Evolutionary conservation across 768 basidiomycete species (phyloP), one percentile per base, ranked within the genome.

Genomic region (Naganishia vishniacii): DNA sequence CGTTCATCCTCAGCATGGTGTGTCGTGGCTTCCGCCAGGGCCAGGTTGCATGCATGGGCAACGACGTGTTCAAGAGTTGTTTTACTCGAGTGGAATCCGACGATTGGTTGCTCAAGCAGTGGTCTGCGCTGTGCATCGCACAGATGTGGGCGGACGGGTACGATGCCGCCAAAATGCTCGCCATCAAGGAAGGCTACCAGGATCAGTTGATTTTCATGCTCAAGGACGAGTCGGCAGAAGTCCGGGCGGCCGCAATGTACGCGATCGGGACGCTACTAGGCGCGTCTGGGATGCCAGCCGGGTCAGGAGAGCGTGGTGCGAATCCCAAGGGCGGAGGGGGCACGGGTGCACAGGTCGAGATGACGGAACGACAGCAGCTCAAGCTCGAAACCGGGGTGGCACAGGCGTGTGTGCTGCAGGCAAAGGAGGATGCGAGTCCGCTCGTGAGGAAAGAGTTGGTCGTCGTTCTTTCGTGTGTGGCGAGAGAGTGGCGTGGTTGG

Each of bases 401-500:
- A 7, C 94, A 90, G 12, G 89, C 88, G 25, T 88, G 90, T 1
- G 86, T 89, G 9, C 82, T 97, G 46, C 87, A 88, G 9, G 87
- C 89, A 59, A 88, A 90, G 75, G 90, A 90, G 61, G 95, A 99
- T 74, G 95, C 91, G 0, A 91, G 89, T 64, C 94, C 95, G 0
- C 89, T 95, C 86, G 94, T 93, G 12, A 81, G 94, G 64, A 95
- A 95, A 78, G 95, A 98, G 75, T 81, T 97, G 23, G 81, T 97
- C 34, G 84, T 97, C 41, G 82, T 98, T 41, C 85, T 98, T 62
- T 92, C 90, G 72, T 91, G 89, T 71, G 80, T 98, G 23, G 92
- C 93, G 40, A 88, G 91, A 75, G 94, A 98, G 75, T 97, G 93
- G 90, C 81, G 91, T 62, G 95, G 94, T 7, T 89, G 89, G 80